Conservation (phyloP, 2,329 filamentous ascomycete species). For the Colletotrichum liaoningense region DNA sequence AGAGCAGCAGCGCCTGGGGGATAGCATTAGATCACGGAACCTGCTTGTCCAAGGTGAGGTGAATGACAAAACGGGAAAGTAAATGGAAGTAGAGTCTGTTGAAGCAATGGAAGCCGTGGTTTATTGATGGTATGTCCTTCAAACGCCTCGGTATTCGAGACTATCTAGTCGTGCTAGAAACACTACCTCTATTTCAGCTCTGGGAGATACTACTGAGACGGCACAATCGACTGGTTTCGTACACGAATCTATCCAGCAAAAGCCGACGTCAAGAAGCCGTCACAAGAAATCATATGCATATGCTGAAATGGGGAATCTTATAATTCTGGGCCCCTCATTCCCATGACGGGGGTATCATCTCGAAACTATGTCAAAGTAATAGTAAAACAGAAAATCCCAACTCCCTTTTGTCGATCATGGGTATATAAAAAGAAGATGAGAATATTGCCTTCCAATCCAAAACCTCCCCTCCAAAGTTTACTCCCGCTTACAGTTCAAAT, state of each 20-base stretch:
- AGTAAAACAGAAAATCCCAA: constrained; percentile 9
- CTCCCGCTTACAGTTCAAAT: constrained; percentile 12
- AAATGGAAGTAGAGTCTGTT: background rate
- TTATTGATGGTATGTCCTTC: background rate
- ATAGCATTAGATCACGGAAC: background rate
- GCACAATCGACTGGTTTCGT: background rate
- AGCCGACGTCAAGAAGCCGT: background rate
- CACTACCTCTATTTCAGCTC: background rate
- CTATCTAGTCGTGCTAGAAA: background rate
- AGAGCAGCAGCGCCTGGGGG: too few species aligned
- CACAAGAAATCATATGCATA: background rate
- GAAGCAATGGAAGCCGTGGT: background rate
- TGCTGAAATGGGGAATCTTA: background rate
- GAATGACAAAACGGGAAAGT: background rate
- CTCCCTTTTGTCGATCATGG: constrained; percentile 29
- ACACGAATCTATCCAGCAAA: background rate
- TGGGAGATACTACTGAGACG: background rate
- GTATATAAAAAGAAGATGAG: constrained; percentile 25
- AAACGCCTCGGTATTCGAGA: background rate
- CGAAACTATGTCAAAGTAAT: background rate
- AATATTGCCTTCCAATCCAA: background rate
- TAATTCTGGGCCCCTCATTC: background rate
- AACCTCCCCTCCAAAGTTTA: background rate
- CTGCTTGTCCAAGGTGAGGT: background rate
- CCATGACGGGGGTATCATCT: background rate